Evolutionary conservation across 192 early-diverging fungal genomes (phyloP), one percentile per base, ranked within the genome.

Genomic region (Coemansia sp.): DNA sequence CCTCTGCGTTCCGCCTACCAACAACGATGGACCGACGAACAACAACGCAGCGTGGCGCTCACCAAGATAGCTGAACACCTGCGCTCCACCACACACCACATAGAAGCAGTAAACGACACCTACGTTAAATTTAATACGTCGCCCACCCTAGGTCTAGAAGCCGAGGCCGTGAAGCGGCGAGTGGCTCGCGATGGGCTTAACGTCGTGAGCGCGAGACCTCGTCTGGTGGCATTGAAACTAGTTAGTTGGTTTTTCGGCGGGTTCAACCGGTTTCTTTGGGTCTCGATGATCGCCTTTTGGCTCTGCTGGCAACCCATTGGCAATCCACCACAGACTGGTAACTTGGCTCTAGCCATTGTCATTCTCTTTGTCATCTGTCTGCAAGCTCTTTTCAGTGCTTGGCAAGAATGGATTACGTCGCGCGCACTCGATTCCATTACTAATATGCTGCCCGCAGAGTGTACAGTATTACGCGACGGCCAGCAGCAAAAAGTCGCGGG

Each of bases 401-500:
- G 83, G 73, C 90, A 90, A 71, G 89, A 93, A 71, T 94, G 87
- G 85, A 82, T 86, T 5, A 88, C 92, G 1, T 72, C 73, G 66
- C 79, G 74, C n/a, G 87, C 93, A 4, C 91, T 94, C 90, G 80
- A 87, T 43, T 90, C 90, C 3, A 92, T 93, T 49, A 83, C 85
- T 50, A 88, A 83, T 68, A 91, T 95, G 85, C 67, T 95, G 29
- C 87, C 92, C 12, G 69, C 85, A 6, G 81, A 87, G 40, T 83
- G 88, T 20, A 66, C 73, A 22, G 95, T 93, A 40, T 70, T 94
- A 69, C 92, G 95, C 44, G 84, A 90, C 64, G 92, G 93, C 22
- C 33, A 15, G 7, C n/a, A 33, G 22, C 18, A 31, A 22, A 76
- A 62, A 7, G 81, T 95, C 49, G 65, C 87, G 12, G 81, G 89